These are phyloP conservation scores for Gastroboletus turbinatus DNA, from an alignment of 1,284 basidiomycete genomes.

Conservation along the genomic window DNA sequence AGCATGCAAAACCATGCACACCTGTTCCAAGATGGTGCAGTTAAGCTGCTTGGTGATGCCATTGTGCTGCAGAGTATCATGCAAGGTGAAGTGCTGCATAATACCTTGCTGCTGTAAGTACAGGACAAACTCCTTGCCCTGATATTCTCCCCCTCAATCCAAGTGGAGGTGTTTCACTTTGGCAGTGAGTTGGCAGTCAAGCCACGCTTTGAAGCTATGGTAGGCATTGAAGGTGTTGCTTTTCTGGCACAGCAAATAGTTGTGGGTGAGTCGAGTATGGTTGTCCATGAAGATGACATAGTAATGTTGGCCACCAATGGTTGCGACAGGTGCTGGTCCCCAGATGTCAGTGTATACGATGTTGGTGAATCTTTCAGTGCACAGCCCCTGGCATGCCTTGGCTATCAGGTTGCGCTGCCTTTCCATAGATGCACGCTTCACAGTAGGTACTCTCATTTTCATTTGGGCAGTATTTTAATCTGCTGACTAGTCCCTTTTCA, in stretches of 20 bases:
- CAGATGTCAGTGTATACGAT: neutral
- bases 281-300: neutral
- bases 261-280: neutral
- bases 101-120: neutral
- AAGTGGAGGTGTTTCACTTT: neutral
- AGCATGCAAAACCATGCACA: no score
- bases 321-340: neutral
- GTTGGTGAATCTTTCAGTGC: fast-evolving
- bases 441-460: neutral
- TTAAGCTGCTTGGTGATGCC: neutral
- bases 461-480: fast-evolving
- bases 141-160: neutral
- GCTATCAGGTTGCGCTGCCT: neutral
- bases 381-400: neutral
- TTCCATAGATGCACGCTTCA: neutral
- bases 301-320: fast-evolving
- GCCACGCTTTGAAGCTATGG: neutral
- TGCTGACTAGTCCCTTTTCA: neutral
- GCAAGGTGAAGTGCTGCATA: neutral
- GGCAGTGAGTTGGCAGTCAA: neutral
- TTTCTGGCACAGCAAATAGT: neutral
- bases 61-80: constrained; percentile 3
- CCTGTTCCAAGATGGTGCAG: neutral
- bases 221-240: neutral
- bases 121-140: neutral